Evolutionary conservation across 2,329 filamentous ascomycete species (phyloP).

Genomic region (Penicillium sp.): DNA sequence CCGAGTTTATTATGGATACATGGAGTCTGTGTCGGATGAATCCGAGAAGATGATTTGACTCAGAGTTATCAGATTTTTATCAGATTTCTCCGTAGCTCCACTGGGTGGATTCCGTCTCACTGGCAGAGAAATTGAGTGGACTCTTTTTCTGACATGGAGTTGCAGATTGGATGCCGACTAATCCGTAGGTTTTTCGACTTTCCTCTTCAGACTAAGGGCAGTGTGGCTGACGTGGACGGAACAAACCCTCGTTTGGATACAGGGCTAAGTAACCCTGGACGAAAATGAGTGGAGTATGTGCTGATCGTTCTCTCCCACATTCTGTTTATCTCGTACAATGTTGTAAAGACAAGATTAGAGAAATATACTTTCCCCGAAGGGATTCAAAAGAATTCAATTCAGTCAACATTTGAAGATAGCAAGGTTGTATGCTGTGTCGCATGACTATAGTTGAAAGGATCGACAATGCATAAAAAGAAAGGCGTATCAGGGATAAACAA

Average conservation of each 20-base stretch:
- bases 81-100: conserved; percentile 25
- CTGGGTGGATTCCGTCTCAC: conserved; percentile 18
- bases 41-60: conserved; percentile 20
- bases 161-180: not conserved
- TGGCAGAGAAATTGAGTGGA: conserved; percentile 8
- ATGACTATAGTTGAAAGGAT: not conserved
- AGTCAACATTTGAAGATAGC: not conserved
- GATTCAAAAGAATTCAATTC: not conserved
- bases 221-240: conserved; percentile 7
- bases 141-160: not conserved
- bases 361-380: not conserved
- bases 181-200: not conserved
- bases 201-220: not conserved
- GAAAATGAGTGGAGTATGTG: not conserved
- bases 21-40: conserved; percentile 13
- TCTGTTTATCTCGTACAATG: not conserved
- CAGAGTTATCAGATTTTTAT: conserved; percentile 26
- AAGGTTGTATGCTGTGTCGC: not conserved
- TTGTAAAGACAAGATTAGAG: not conserved
- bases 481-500: not conserved
- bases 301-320: not conserved
- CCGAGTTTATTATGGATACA: conserved; percentile 22
- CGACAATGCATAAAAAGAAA: not conserved
- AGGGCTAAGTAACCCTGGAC: not conserved
- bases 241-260: not conserved